phyloP scores from a whole-genome alignment of 140 eudicot species.

The Anethum foeniculum region DNA sequence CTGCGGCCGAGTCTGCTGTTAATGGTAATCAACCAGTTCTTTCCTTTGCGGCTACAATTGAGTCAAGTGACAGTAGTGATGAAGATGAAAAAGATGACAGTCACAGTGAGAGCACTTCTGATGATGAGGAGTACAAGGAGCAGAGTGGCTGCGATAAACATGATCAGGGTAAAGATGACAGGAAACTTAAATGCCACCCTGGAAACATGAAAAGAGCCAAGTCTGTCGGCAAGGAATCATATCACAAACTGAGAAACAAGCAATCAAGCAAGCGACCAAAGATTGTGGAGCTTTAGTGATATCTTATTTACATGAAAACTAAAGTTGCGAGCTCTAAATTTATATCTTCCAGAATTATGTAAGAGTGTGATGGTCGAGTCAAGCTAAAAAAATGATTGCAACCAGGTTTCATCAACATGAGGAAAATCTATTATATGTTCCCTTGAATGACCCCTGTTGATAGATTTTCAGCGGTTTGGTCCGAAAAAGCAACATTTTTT shows the following conservation, averaged over 20 bases:
- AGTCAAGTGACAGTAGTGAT: constrained; percentile 7
- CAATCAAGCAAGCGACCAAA: background rate
- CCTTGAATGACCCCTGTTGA: background rate
- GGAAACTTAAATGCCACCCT: background rate
- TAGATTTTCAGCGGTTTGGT: background rate
- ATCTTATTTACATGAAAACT: background rate
- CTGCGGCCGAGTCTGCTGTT: constrained; percentile 46
- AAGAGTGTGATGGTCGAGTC: background rate
- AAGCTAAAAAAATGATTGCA: background rate
- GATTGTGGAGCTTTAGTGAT: constrained; percentile 9
- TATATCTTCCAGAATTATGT: background rate
- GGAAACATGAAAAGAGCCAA: background rate
- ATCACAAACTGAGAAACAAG: background rate
- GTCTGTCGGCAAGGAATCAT: background rate
- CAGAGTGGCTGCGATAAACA: background rate
- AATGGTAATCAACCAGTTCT: constrained; percentile 29
- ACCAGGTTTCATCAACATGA: background rate
- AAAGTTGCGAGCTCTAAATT: background rate
- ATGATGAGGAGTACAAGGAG: background rate
- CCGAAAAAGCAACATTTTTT: too few relatives aligned
- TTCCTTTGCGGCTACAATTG: background rate
- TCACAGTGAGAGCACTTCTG: constrained; percentile 2
- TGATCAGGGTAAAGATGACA: background rate
- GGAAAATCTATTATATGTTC: background rate
- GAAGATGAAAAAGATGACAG: constrained; percentile 12